Percentiles rank a stretch among this genome's conserved stretches.
phyloP scores from a whole-genome alignment of 2,329 filamentous ascomycete species.

The Colletotrichum sp. region DNA sequence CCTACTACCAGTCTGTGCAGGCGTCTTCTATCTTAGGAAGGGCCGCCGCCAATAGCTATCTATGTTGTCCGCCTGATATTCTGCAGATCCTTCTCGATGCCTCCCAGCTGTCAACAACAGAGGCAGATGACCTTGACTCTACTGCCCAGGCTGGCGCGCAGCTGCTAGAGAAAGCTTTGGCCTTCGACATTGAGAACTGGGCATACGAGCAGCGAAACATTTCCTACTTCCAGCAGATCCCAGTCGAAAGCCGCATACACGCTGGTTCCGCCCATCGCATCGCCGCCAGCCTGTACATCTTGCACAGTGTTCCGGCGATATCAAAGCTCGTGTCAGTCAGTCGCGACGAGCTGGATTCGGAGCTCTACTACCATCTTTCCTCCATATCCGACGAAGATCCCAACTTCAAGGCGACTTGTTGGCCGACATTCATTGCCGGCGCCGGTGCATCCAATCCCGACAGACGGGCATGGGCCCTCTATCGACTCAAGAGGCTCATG shows the following conservation, averaged over 20 bases:
- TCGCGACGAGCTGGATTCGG: conserved; percentile 41
- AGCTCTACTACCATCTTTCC: conserved; percentile 52
- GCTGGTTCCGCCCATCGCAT: conserved; percentile 49
- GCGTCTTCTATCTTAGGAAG: conserved; percentile 41
- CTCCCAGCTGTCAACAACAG: conserved; percentile 41
- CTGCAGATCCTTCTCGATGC: conserved; percentile 49
- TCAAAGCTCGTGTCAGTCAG: conserved; percentile 31
- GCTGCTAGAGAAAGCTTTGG: conserved; percentile 41
- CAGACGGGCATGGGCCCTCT: conserved; percentile 53
- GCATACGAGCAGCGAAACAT: conserved; percentile 39
- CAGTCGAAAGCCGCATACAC: conserved; percentile 40
- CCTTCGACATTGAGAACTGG: conserved; percentile 47
- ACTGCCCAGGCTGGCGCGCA: conserved; percentile 31
- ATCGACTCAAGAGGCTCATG: conserved; percentile 46
- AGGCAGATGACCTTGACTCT: conserved; percentile 29
- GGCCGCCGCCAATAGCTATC: conserved; percentile 49
- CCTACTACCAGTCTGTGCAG: conserved; percentile 40
- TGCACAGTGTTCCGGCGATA: conserved; percentile 41
- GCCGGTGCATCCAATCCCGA: conserved; percentile 50
- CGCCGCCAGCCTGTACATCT: conserved; percentile 50
- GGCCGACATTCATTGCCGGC: conserved; percentile 62
- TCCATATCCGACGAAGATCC: conserved; percentile 53
- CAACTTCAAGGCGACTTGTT: conserved; percentile 61
- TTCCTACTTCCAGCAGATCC: conserved; percentile 35
- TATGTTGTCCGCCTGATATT: conserved; percentile 50